A percentile compares a stretch with the other conserved stretches of the same genome.
phyloP scores from a whole-genome alignment of 805 yeast genomes.

The Blastobotrys muscicola region DNA sequence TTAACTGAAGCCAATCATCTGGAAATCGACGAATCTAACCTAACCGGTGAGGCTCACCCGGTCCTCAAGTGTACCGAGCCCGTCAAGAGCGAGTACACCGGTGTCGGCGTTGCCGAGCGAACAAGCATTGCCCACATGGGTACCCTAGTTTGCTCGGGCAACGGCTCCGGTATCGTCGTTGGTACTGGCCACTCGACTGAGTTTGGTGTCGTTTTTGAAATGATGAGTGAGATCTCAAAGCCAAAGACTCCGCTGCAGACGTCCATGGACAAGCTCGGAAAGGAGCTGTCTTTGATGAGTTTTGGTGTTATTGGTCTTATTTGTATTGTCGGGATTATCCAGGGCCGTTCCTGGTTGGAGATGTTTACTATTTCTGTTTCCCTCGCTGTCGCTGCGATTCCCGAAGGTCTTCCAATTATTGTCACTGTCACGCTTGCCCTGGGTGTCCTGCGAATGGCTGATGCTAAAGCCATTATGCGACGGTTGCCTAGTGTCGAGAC shows the following conservation, averaged over 20 bases:
- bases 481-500: constrained; percentile 94
- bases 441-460: constrained; percentile 95
- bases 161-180: constrained; percentile 85
- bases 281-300: constrained; percentile 75
- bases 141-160: constrained; percentile 91
- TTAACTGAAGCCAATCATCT: constrained; percentile 70
- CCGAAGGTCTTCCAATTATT: constrained; percentile 96
- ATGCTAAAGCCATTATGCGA: constrained; percentile 85
- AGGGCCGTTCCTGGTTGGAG: constrained; percentile 92
- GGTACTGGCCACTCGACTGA: constrained; percentile 88
- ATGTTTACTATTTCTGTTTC: constrained; percentile 98
- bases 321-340: constrained; percentile 78
- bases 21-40: constrained; percentile 82
- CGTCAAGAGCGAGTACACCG: constrained; percentile 21
- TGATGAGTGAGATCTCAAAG: constrained; percentile 92
- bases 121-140: constrained; percentile 90
- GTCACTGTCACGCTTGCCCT: constrained; percentile 95
- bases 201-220: constrained; percentile 87
- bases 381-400: constrained; percentile 97
- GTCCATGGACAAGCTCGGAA: constrained; percentile 92
- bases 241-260: constrained; percentile 96
- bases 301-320: constrained; percentile 86
- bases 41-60: constrained; percentile 93
- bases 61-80: constrained; percentile 53
- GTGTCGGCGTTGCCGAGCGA: constrained; percentile 54